Evolutionary conservation across 2,329 filamentous ascomycete genomes (phyloP).

Genomic region (Calonectria henricotiae): DNA sequence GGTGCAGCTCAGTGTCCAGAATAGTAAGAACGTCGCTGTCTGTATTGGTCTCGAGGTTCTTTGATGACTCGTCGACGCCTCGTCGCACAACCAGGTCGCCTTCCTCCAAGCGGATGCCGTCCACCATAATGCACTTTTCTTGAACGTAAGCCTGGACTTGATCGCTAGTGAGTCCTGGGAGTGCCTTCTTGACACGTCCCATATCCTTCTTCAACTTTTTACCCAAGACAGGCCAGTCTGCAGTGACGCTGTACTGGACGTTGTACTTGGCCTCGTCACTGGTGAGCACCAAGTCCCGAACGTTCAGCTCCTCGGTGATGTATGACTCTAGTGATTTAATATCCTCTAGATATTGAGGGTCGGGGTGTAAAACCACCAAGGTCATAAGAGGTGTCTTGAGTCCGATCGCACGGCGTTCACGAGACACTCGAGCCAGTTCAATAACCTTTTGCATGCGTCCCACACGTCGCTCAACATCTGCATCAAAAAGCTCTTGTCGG

Average conservation of each 20-base stretch:
- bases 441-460: constrained; percentile 96
- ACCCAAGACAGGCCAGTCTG: constrained; percentile 94
- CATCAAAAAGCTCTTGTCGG: constrained; percentile 89
- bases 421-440: constrained; percentile 87
- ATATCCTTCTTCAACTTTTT: constrained; percentile 99
- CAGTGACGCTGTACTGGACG: constrained; percentile 90
- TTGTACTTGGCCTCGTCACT: constrained; percentile 92
- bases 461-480: constrained; percentile 88
- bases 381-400: constrained; percentile 94
- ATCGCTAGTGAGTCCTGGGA: constrained; percentile 84
- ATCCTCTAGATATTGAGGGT: constrained; percentile 88
- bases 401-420: constrained; percentile 87
- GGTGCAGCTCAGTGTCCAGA: constrained; percentile 86
- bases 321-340: constrained; percentile 89
- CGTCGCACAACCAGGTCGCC: constrained; percentile 87
- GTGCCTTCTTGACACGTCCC: constrained; percentile 89
- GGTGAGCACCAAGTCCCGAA: constrained; percentile 87
- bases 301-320: constrained; percentile 92
- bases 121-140: constrained; percentile 83
- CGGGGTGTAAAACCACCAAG: constrained; percentile 89
- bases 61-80: constrained; percentile 79
- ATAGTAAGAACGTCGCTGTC: constrained; percentile 93
- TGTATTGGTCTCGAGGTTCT: constrained; percentile 87
- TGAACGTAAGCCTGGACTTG: constrained; percentile 86
- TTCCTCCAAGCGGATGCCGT: constrained; percentile 86